Evolutionary conservation across 1,284 basidiomycete genomes (phyloP), one percentile per base, ranked within the genome.

Genomic region (Volvariella surrecta): DNA sequence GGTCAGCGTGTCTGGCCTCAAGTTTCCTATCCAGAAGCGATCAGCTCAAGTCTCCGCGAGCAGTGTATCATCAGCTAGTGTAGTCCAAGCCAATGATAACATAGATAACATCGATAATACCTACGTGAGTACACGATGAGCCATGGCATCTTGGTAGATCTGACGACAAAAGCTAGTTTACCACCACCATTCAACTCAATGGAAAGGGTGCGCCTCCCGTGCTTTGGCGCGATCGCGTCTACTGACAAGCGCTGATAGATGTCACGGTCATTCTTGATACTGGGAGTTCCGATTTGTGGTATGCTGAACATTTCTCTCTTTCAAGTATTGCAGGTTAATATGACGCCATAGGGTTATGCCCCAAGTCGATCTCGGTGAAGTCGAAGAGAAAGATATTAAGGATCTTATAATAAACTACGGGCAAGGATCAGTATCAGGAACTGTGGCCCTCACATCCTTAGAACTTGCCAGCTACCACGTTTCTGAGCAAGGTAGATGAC

Each of bases 241-340:
- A 31, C 38, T 35, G 11, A n/a, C 24, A 30, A 15, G 7, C 15
- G 6, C 34, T 35, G 34, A 15, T 35, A 56, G 51, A 52, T 43
- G 51, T 60, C 4, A 31, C 45, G 40, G 56, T 63, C 4, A 54
- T 50, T 0, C 50, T 63, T 20, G 60, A 63, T 39, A 63, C 60
- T 0, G 61, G 59, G 35, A 63, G 60, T 40, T 57, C 61, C 7
- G 61, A 63, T 45, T 46, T 59, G 20, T 60, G 58, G 57, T 58
- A 41, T 13, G 47, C 17, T 15, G 6, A n/a, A 7, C 24, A 6
- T 28, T 11, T 28, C 11, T 7, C 22, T 32, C 7, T 37, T 24
- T 31, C 35, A n/a, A 20, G 18, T 6, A 3, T 19, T 6, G 22
- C 30, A 3, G 10, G 24, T 16, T 28, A 24, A 37, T 11, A 13